Base-by-base conservation (phyloP, 768 basidiomycete species). In the Cystobasidium ongulense region DNA sequence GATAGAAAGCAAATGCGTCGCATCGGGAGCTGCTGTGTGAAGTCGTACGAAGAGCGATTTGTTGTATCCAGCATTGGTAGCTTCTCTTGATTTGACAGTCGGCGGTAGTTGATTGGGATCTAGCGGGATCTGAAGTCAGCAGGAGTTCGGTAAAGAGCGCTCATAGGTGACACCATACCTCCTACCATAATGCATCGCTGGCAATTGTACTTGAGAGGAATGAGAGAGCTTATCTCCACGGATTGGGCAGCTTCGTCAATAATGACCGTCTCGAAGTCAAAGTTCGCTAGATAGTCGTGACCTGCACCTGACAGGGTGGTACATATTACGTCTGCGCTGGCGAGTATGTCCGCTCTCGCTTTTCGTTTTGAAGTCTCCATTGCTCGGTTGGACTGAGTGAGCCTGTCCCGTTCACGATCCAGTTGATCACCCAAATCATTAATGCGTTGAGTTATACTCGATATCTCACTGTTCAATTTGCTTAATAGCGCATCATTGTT, bases 231-330 rank as follows among this genome's bases (percentile, higher is more conserved):
- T 50, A 97, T 84, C 81, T 99, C 96, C 59, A 97, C 89, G 18
- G 94, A 89, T 81, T 99, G 96, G 0, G 95, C 95, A 0, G 96
- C 96, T 81, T 99, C 96, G 79, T 99, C 96, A 74, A 99, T 95
- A 80, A 99, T 88, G 77, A 99, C 86, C 82, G 95, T 90, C 77
- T 96, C 94, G 79, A 97, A 97, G 64, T 94, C 89, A 75, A 91
- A 86, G 39, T 86, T 84, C 72, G 90, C 87, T 50, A 99, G 84
- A 59, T 86, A 85, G 18, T 96, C 94, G 76, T 96, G 91, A 2
- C 94, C 96, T 21, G 95, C 85, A 36, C 95, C 95, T 7, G 95
- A 92, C 23, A 99, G 84, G 0, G 96, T 99, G 46, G 88, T 85
- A 80, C 96, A 99, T 64, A 99, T 89, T 53, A 99, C 88, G 79